phyloP scores from a whole-genome alignment of 139 green algal genomes.

The Zygnema circumcarinatum region DNA sequence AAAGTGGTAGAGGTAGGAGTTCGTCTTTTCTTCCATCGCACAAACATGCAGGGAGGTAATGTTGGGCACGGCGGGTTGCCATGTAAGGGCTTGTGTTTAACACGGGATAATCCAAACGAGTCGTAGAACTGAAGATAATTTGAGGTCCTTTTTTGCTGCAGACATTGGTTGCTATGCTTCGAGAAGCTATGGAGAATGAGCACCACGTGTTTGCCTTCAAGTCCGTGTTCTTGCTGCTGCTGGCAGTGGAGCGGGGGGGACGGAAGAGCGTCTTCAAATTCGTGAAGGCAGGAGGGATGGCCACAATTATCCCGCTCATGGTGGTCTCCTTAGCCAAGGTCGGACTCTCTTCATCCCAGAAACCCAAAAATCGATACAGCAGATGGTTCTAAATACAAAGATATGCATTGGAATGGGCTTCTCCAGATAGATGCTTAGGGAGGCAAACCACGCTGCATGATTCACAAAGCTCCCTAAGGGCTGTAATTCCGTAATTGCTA shows the following conservation, averaged over 20 bases:
- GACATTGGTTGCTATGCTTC: conserved; percentile 46
- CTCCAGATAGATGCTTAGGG: too few species aligned
- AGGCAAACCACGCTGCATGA: too few species aligned
- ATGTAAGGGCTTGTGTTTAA: too few species aligned
- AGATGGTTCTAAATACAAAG: background rate
- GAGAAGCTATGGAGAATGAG: conserved; percentile 41
- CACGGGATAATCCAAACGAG: too few species aligned
- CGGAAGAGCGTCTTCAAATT: conserved; percentile 9
- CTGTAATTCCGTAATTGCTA: too few species aligned
- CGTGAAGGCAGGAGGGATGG: conserved; percentile 31
- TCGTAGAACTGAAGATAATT: too few species aligned
- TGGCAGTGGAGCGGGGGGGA: conserved; percentile 31
- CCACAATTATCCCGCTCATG: conserved; percentile 38
- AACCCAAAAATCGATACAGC: background rate
- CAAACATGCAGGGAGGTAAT: too few species aligned
- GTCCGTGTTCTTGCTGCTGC: conserved; percentile 28
- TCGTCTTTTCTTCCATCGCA: background rate
- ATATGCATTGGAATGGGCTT: too few species aligned
- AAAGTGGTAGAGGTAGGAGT: conserved; percentile 26
- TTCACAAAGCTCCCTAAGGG: too few species aligned
- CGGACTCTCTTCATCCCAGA: background rate
- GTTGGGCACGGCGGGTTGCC: too few species aligned
- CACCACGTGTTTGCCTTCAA: conserved; percentile 48
- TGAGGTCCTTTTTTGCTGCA: too few species aligned
- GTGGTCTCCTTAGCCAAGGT: conserved; percentile 44